Conservation (phyloP, 495 filamentous ascomycete species). For the Saxispiralis lemnorum region DNA sequence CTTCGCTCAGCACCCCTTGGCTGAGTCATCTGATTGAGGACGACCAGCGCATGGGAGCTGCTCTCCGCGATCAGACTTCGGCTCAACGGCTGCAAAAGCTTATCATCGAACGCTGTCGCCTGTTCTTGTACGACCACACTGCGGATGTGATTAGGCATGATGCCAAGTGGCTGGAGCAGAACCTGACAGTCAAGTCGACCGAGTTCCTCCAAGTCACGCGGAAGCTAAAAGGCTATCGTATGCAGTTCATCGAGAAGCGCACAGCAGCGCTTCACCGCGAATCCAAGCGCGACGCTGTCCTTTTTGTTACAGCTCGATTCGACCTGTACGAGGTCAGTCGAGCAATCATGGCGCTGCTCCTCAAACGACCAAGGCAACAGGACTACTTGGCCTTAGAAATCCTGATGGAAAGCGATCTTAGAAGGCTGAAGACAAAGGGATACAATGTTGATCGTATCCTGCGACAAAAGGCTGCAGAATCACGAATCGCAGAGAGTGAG, state of each 20-base stretch:
- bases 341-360: constrained; percentile 57
- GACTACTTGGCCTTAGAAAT: constrained; percentile 74
- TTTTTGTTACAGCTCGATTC: constrained; percentile 46
- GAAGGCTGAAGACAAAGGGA: constrained; percentile 59
- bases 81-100: constrained; percentile 50
- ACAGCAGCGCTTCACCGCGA: constrained; percentile 47
- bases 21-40: constrained; percentile 44
- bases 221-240: constrained; percentile 46
- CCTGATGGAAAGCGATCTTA: constrained; percentile 64
- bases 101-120: constrained; percentile 65
- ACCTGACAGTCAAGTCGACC: constrained; percentile 60
- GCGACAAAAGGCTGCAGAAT: constrained; percentile 64
- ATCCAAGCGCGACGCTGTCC: constrained; percentile 25
- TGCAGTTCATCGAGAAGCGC: constrained; percentile 49
- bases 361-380: constrained; percentile 69
- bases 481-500: constrained; percentile 65
- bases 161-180: constrained; percentile 73
- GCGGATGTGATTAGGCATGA: constrained; percentile 60
- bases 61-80: constrained; percentile 33
- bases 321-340: constrained; percentile 82
- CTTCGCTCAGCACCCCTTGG: constrained; percentile 39
- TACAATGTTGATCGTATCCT: constrained; percentile 93
- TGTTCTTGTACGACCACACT: constrained; percentile 66
- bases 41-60: constrained; percentile 37
- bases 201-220: constrained; percentile 54